Conservation (phyloP, 2,329 filamentous ascomycete species). For the Calcarisporium arbuscula region DNA sequence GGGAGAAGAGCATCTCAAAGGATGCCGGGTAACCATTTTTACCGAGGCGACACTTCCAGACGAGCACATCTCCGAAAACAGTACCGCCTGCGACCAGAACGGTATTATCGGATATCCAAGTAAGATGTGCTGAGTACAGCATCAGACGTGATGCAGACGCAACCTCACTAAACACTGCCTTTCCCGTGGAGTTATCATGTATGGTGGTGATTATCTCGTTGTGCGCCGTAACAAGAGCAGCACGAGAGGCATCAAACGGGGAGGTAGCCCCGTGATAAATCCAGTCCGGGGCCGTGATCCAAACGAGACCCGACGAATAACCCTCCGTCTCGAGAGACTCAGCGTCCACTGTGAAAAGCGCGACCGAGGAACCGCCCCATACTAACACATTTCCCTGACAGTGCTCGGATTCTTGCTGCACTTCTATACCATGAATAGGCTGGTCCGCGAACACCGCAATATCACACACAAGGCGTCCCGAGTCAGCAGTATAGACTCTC, state of each 20-base stretch:
- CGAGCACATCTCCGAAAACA: constrained; percentile 86
- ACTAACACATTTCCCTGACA: constrained; percentile 34
- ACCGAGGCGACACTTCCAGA: constrained; percentile 67
- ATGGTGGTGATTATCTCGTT: constrained; percentile 64
- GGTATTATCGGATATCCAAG: constrained; percentile 49
- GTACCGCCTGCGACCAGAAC: constrained; percentile 82
- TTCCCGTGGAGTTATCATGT: constrained; percentile 19
- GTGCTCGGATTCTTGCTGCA: constrained; percentile 21
- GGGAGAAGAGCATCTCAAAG: constrained; percentile 44
- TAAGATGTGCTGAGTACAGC: constrained; percentile 75
- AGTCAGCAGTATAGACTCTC: constrained; percentile 41
- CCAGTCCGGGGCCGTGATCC: constrained; percentile 62
- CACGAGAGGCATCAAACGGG: constrained; percentile 32
- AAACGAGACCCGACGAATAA: constrained; percentile 19
- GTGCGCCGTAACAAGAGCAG: constrained; percentile 74
- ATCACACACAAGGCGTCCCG: constrained; percentile 30
- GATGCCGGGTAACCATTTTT: constrained; percentile 1
- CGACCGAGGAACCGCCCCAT: constrained; percentile 66
- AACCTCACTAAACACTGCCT: constrained; percentile 40
- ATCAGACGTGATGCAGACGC: constrained; percentile 71
- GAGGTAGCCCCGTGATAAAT: constrained; percentile 61
- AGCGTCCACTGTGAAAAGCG: constrained; percentile 24
- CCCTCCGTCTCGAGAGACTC: constrained; percentile 9
- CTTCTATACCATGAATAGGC: constrained; percentile 65
- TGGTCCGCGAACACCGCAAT: constrained; percentile 59